phyloP scores from a whole-genome alignment of 345 rosid genomes.

The Microthlaspi erraticum region DNA sequence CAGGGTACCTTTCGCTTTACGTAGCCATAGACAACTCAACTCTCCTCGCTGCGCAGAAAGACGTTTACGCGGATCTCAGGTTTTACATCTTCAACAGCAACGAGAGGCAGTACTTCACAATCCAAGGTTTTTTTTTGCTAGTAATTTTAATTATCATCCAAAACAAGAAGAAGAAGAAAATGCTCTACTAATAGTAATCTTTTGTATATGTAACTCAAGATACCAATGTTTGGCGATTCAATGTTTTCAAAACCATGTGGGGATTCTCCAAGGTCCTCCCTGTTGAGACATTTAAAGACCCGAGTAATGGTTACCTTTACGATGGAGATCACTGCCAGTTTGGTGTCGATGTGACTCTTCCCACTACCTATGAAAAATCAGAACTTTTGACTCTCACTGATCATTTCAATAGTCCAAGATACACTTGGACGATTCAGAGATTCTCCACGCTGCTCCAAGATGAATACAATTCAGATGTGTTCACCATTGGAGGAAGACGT shows the following conservation, averaged over 20 bases:
- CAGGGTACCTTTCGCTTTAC: slow-evolving; percentile 22
- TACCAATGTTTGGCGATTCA: slow-evolving; percentile 20
- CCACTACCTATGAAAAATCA: neutral
- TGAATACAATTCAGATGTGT: neutral
- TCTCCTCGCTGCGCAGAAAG: neutral
- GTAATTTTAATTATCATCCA: no score
- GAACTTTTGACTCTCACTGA: slow-evolving; percentile 41
- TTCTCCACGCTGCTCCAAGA: slow-evolving; percentile 14
- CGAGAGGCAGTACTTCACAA: slow-evolving; percentile 23
- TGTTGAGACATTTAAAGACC: slow-evolving; percentile 11
- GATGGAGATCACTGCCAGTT: slow-evolving; percentile 42
- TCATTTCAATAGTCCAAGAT: no score
- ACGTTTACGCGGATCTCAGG: slow-evolving; percentile 19
- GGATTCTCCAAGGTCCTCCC: slow-evolving; percentile 27
- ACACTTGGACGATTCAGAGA: slow-evolving; percentile 7
- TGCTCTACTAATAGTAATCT: no score
- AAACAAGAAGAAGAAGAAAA: neutral
- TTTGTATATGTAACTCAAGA: neutral
- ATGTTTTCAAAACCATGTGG: slow-evolving; percentile 31
- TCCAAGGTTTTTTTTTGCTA: slow-evolving; percentile 25
- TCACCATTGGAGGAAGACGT: slow-evolving; percentile 26
- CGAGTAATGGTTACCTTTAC: slow-evolving; percentile 28
- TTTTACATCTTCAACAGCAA: slow-evolving; percentile 24
- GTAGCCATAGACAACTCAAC: slow-evolving; percentile 19
- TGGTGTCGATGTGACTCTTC: slow-evolving; percentile 36